Percentiles rank a stretch among this genome's conserved stretches.
These are phyloP conservation scores for Parietaria judaica DNA, from an alignment of 306 rosid species.

Conservation along the genomic window DNA sequence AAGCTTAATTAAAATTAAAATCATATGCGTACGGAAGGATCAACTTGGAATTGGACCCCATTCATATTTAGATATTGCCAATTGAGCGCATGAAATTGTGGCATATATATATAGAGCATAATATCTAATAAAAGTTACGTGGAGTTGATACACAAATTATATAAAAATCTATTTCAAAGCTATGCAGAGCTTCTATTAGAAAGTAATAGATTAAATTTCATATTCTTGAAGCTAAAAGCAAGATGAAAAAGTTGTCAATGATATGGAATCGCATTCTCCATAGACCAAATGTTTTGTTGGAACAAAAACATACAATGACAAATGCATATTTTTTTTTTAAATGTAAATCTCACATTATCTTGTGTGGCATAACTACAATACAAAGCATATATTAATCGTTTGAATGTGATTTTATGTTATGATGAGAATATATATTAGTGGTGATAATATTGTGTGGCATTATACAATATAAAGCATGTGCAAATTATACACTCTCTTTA, in stretches of 20 bases:
- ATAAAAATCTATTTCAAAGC: too few species aligned
- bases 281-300: constrained; percentile 26
- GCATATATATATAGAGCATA: neutral
- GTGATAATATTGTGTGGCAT: too few species aligned
- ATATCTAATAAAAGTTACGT: neutral
- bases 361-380: too few species aligned
- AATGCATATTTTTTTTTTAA: neutral
- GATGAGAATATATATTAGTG: too few species aligned
- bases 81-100: neutral
- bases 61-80: neutral
- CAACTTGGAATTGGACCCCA: constrained; percentile 5
- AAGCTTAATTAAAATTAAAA: neutral
- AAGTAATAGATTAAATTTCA: neutral
- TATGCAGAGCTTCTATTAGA: too few species aligned
- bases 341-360: too few species aligned
- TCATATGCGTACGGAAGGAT: constrained; percentile 21
- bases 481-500: too few species aligned
- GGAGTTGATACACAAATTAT: too few species aligned
- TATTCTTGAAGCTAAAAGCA: constrained; percentile 21
- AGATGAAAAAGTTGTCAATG: constrained; percentile 14
- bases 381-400: too few species aligned
- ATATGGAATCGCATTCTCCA: constrained; percentile 64
- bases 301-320: constrained; percentile 7
- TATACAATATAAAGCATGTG: too few species aligned
- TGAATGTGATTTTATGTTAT: too few species aligned